Conservation (phyloP, 495 filamentous ascomycete species). For the Symbiotaphrina buchneri region DNA sequence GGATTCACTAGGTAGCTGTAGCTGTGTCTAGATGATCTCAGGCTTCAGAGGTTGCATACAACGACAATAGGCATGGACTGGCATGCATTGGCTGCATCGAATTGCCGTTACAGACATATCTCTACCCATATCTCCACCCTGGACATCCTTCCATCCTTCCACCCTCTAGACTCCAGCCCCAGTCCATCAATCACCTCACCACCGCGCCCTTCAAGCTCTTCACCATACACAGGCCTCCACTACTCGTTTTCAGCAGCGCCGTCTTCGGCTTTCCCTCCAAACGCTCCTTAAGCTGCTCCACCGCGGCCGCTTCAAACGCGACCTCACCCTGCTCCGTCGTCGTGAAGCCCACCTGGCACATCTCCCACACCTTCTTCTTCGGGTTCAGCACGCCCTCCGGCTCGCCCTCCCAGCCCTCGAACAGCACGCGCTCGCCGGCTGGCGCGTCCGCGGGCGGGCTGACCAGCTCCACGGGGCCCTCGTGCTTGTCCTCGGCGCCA, state of each 20-base stretch:
- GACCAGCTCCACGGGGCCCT: conserved; percentile 82
- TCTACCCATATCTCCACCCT: too few species aligned
- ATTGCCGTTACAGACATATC: too few species aligned
- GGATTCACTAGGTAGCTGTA: too few species aligned
- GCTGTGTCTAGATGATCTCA: too few species aligned
- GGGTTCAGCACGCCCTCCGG: conserved; percentile 86
- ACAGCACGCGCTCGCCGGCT: conserved; percentile 71
- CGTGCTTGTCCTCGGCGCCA: conserved; percentile 64
- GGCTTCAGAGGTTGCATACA: too few species aligned
- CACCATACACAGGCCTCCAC: conserved; percentile 52
- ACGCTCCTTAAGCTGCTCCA: conserved; percentile 29
- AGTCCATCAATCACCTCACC: conserved; percentile 25
- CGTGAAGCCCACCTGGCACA: conserved; percentile 79
- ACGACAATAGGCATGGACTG: too few species aligned
- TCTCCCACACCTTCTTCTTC: conserved; percentile 99
- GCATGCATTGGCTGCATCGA: too few species aligned
- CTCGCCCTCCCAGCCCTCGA: conserved; percentile 85
- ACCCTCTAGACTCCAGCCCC: neutral
- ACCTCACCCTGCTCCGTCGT: conserved; percentile 64
- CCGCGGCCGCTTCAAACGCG: conserved; percentile 42
- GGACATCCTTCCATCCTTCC: too few species aligned
- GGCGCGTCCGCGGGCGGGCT: conserved; percentile 55
- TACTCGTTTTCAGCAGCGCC: conserved; percentile 34
- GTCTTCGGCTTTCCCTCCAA: conserved; percentile 20
- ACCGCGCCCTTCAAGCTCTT: conserved; percentile 46